Base-by-base conservation (phyloP, 345 rosid species). In the Ailanthus altissimus region DNA sequence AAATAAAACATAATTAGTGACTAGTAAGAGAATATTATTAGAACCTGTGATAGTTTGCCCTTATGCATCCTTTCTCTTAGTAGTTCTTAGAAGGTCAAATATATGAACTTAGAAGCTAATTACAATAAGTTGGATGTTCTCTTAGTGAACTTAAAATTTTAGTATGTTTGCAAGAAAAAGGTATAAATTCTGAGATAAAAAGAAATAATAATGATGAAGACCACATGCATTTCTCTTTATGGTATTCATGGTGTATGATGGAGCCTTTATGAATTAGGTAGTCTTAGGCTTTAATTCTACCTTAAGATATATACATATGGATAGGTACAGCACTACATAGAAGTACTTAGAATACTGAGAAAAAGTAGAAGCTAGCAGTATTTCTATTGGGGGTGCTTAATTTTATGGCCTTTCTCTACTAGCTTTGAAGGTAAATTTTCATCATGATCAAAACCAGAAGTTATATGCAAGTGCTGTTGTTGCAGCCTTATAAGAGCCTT, bases 341-440 rank as follows among this genome's bases (percentile, higher is more conserved):
- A 36, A 40, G n/a, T 38, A 57, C 70, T 23, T 51, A 66, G 70
- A 45, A 40, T 38, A 57, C 70, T 23, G 59, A 70, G 70, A 45
- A 40, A 46, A 13, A 25, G 50, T 36, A 42, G 40, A 25, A 43
- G 26, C 18, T 21, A 32, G 73, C 43, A 82, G 42, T 32, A 32
- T 3, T 32, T 32, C 20, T 18, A 67, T 43, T 50, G 42, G 49
- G 59, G 54, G 59, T 49, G 38, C 64, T 80, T 53, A 43, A 47
- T 74, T 56, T 83, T 67, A 67, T 21, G 1, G 3, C 38, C 80
- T 61, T 56, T 67, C 5, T 25, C 63, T 36, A 70, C 82, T 77
- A 78, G 81, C 90, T 87, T 84, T 61, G 81, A 83, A 85, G 83
- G 81, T 68, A 83, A 80, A 78, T 70, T 67, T 80, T 70, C 78